Percentiles rank a stretch among this genome's conserved stretches.
Conservation (phyloP, 495 filamentous ascomycete species). For the Poronia punctata region DNA sequence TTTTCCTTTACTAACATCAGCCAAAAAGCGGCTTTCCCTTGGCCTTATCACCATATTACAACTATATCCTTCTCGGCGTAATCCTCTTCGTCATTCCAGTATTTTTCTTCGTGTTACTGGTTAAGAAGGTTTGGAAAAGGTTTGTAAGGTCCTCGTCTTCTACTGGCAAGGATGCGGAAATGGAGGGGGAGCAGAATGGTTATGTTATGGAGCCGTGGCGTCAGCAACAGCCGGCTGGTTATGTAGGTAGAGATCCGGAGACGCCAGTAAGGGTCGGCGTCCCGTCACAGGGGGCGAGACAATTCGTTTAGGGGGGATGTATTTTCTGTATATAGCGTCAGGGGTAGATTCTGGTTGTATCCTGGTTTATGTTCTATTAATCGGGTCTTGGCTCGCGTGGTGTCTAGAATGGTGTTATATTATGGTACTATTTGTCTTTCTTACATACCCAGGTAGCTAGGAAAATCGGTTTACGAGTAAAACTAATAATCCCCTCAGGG, state of each 20-base stretch:
- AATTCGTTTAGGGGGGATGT: neutral
- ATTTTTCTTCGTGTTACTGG: slow-evolving; percentile 18
- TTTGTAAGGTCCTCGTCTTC: too few relatives aligned
- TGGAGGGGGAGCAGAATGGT: slow-evolving; percentile 13
- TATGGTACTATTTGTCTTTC: too few relatives aligned
- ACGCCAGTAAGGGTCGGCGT: neutral
- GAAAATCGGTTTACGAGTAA: too few relatives aligned
- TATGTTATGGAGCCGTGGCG: slow-evolving; percentile 22
- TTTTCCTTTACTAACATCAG: neutral
- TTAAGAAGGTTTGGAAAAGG: slow-evolving; percentile 14
- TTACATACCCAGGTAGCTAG: too few relatives aligned
- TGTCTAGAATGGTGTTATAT: too few relatives aligned
- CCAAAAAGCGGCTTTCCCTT: slow-evolving; percentile 36
- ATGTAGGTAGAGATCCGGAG: neutral
- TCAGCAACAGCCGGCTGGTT: slow-evolving; percentile 3
- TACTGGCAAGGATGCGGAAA: slow-evolving; percentile 11
- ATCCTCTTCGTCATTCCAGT: slow-evolving; percentile 21
- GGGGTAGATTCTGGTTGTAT: too few relatives aligned
- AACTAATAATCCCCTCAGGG: too few relatives aligned
- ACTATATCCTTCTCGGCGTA: slow-evolving; percentile 27
- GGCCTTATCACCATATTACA: slow-evolving; percentile 28
- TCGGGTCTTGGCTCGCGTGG: too few relatives aligned
- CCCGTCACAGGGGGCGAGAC: neutral
- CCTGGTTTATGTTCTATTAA: too few relatives aligned
- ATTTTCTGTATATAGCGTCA: too few relatives aligned